phyloP scores from a whole-genome alignment of 768 basidiomycete genomes.

The Lentinula lateritia region DNA sequence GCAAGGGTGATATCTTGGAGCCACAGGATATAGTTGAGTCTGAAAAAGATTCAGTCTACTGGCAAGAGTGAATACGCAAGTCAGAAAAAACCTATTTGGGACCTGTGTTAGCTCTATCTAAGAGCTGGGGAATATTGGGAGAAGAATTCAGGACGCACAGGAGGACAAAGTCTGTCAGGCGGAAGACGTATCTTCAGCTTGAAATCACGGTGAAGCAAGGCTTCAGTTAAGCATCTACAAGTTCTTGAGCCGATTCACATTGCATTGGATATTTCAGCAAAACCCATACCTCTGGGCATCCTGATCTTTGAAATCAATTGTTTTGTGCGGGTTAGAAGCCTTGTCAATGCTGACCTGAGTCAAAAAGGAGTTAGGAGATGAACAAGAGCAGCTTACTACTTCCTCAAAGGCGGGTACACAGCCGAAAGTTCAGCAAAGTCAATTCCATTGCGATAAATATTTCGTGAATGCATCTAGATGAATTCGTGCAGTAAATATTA shows the following conservation, averaged over 20 bases:
- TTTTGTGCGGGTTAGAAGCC: slow-evolving; percentile 22
- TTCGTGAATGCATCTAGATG: slow-evolving; percentile 33
- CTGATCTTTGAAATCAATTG: slow-evolving; percentile 76
- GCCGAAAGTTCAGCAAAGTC: slow-evolving; percentile 59
- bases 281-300: slow-evolving; percentile 57
- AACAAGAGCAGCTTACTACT: slow-evolving; percentile 35
- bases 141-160: slow-evolving; percentile 42
- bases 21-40: slow-evolving; percentile 87
- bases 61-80: neutral
- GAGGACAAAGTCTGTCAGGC: slow-evolving; percentile 76
- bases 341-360: slow-evolving; percentile 13
- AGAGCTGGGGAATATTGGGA: neutral
- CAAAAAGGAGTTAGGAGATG: neutral
- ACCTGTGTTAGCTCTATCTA: slow-evolving; percentile 35
- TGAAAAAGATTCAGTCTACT: slow-evolving; percentile 18
- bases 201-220: slow-evolving; percentile 74
- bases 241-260: slow-evolving; percentile 6
- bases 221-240: slow-evolving; percentile 69
- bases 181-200: slow-evolving; percentile 56
- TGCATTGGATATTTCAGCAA: neutral
- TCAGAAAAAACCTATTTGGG: slow-evolving; percentile 54
- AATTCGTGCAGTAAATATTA: too few relatives aligned
- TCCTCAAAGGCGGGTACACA: slow-evolving; percentile 49
- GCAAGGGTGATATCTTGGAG: slow-evolving; percentile 61
- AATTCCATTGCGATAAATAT: slow-evolving; percentile 31